These are phyloP conservation scores for Peronosclerospora sorghi DNA, from an alignment of 352 stramenopile genomes.

Conservation along the genomic window DNA sequence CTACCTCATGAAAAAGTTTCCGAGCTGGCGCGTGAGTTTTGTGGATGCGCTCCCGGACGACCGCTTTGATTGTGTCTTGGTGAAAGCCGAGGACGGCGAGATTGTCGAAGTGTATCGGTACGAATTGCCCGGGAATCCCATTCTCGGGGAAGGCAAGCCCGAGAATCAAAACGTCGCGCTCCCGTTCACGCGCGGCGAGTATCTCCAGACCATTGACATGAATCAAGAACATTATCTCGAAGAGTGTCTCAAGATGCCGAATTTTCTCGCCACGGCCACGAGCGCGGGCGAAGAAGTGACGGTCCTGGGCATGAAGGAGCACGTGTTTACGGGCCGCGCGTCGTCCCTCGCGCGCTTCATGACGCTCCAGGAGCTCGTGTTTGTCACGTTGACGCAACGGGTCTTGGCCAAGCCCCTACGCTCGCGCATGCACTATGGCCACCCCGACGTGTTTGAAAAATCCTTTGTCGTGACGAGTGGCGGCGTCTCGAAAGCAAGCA, in stretches of 20 bases:
- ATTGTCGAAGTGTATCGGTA: constrained; percentile 86
- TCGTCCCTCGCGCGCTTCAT: constrained; percentile 84
- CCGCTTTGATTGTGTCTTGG: constrained; percentile 67
- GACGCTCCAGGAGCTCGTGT: constrained; percentile 81
- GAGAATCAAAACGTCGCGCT: constrained; percentile 86
- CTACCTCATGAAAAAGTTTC: constrained; percentile 81
- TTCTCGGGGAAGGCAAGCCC: constrained; percentile 79
- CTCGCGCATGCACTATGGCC: constrained; percentile 79
- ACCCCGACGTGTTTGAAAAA: constrained; percentile 84
- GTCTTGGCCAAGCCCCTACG: constrained; percentile 70
- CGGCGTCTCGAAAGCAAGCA: constrained; percentile 78
- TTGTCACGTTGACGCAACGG: constrained; percentile 78
- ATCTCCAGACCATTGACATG: constrained; percentile 86
- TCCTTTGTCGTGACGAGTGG: constrained; percentile 76
- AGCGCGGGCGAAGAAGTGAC: constrained; percentile 54
- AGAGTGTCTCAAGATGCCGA: constrained; percentile 81
- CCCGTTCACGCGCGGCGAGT: constrained; percentile 78
- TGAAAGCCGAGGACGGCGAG: constrained; percentile 66
- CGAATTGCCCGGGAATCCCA: constrained; percentile 79
- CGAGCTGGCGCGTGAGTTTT: constrained; percentile 83
- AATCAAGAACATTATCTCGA: constrained; percentile 87
- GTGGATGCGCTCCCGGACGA: constrained; percentile 51
- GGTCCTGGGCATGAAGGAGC: constrained; percentile 84
- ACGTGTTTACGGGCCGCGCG: constrained; percentile 78
- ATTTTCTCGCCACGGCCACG: constrained; percentile 68